Percentiles rank a stretch among this genome's conserved stretches.
Evolutionary conservation across 1,284 basidiomycete species (phyloP).

Genomic region (Microbotryomycetes sp.): DNA sequence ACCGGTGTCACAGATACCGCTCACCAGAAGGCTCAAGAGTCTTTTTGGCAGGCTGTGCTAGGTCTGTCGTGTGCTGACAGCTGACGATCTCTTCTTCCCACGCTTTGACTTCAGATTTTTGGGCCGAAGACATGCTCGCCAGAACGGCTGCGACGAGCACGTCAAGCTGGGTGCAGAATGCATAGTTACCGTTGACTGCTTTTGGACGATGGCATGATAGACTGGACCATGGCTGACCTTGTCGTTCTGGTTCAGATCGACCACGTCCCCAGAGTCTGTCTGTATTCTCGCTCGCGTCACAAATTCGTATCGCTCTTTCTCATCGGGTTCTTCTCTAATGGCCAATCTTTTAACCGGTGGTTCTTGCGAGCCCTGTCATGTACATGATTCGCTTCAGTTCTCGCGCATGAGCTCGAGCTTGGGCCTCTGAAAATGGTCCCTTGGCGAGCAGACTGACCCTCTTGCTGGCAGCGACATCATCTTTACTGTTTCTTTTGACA

Average conservation of each 20-base stretch:
- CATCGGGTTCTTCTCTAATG: slow-evolving; percentile 64
- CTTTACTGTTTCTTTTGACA: slow-evolving; percentile 66
- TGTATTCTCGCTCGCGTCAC: slow-evolving; percentile 66
- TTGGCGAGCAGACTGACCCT: too few relatives aligned
- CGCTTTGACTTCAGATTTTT: slow-evolving; percentile 88
- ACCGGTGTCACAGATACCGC: slow-evolving; percentile 33
- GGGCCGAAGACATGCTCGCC: slow-evolving; percentile 74
- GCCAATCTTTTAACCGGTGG: slow-evolving; percentile 87
- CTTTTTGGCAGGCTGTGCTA: slow-evolving; percentile 57
- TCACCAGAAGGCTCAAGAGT: slow-evolving; percentile 52
- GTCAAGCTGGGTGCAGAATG: slow-evolving; percentile 36
- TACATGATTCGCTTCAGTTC: background rate
- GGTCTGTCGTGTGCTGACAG: slow-evolving; percentile 77
- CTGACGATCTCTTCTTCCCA: slow-evolving; percentile 92
- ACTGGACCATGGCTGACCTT: slow-evolving; percentile 27
- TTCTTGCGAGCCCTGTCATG: slow-evolving; percentile 52
- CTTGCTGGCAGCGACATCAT: slow-evolving; percentile 45
- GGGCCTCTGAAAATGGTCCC: too few relatives aligned
- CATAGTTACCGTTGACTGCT: background rate
- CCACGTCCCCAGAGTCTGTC: slow-evolving; percentile 47
- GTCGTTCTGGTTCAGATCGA: slow-evolving; percentile 26
- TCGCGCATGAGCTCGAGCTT: background rate
- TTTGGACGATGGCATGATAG: background rate
- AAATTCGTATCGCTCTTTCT: slow-evolving; percentile 81
- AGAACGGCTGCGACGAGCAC: slow-evolving; percentile 64